phyloP scores from a whole-genome alignment of 139 green algal genomes.

The Coelastrella sp. region DNA sequence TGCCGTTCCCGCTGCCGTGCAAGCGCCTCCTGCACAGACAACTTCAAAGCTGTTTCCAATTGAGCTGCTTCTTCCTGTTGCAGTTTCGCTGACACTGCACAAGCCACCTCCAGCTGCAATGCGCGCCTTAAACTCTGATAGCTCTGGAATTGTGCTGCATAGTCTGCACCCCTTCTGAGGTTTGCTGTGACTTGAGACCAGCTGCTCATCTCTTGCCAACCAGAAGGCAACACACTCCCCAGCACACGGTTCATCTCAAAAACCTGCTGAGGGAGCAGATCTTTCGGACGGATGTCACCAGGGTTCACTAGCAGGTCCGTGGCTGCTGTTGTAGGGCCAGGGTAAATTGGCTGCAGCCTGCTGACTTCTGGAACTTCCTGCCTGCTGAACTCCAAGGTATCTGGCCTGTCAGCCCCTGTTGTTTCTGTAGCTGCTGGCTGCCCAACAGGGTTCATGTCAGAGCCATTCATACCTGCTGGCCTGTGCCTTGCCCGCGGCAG shows the following conservation, averaged over 20 bases:
- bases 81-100: no score
- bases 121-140: background rate
- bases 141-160: background rate
- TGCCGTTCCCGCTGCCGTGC: background rate
- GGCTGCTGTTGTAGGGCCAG: no score
- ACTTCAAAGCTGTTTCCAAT: no score
- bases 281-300: background rate
- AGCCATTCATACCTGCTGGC: background rate
- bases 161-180: background rate
- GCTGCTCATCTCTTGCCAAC: background rate
- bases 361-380: background rate
- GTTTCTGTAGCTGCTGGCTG: background rate
- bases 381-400: background rate
- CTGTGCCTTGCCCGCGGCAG: background rate
- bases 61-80: no score
- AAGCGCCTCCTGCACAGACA: no score
- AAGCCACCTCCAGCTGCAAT: background rate
- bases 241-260: background rate
- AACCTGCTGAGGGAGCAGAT: background rate
- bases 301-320: background rate
- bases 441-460: background rate
- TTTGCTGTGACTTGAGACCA: background rate
- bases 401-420: background rate
- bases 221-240: background rate
- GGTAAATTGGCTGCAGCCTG: no score